Base-by-base conservation (phyloP, 75 land plant species). In the Gnetum montanum region DNA sequence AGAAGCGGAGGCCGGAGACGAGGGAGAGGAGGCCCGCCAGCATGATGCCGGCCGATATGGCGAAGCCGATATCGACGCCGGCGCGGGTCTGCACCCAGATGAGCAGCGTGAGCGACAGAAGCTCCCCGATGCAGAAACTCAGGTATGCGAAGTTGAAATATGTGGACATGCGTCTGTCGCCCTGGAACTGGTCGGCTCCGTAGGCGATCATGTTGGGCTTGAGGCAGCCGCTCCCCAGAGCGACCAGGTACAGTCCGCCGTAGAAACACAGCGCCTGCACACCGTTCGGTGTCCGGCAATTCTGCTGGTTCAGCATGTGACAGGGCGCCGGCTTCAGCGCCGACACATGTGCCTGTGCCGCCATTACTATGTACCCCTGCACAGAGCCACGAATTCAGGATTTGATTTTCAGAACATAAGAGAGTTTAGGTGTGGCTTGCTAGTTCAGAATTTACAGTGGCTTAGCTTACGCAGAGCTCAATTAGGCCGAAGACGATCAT, bases 11-110 rank as follows among this genome's bases (percentile, higher is more conserved):
- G 12, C 95, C 97, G 25, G 70, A 59, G 10, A 79, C 63, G 60
- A 92, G 60, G 68, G 69, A 57, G 31, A 72, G 43, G 31, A 92
- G 58, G 1, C 82, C 97, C 26, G 84, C 0, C 0, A 78, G 86
- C 95, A 92, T 84, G 62, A 67, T 81, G 0, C 70, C 89, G 0
- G 90, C 85, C 1, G 97, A 86, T 24, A 92, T 64, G 12, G 81
- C 97, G 38, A 92, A 92, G 8, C 97, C 97, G 34, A 81, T 68
- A 24, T 79, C 86, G 86, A 86, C 85, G 11, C 94, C 89, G 4
- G 69, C 66, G 13, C 74, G 65, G 18, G 76, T 84, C 54, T 89
- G 85, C 38, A 82, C 59, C 64, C 74, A 89, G 6, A 88, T 82
- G n/a, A 89, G 60, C 1, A 82, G 31, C 6, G 84, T 81, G 6